Evolutionary conservation across 495 filamentous ascomycete species (phyloP), one percentile per base, ranked within the genome.

Genomic region (Hypomontagnella submonticulosa): DNA sequence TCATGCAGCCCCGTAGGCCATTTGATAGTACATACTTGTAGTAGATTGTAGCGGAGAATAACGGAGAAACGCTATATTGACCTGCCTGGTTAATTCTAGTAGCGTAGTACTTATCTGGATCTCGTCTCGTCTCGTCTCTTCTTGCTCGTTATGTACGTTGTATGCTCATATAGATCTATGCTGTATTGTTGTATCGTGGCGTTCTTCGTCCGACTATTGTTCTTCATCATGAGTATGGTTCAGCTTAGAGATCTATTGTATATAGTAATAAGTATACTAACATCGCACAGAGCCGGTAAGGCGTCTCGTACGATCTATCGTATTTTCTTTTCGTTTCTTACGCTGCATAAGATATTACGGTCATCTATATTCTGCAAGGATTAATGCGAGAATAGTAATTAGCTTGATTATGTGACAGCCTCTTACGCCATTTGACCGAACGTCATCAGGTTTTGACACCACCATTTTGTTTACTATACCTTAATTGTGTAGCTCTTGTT

Each of bases 51-150:
- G 46, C 47, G 47, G 62, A 54, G 42, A 66, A 49, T 53, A 55
- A 59, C 49, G 57, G 57, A 50, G 20, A 61, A 51, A 18, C 1
- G 57, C n/a, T 38, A 33, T 3, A 15, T 19, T 56, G 41, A 61
- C 56, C 57, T 67, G 63, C 63, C 57, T 67, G 51, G 11, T 67
- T 67, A 16, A 57, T 61, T 46, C 40, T 67, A 53, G 63, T 18
- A 43, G 37, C 18, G 63, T 60, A 56, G 56, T 12, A n/a, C n/a
- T n/a, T n/a, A 66, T 66, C 27, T 66, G 63, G 63, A 50, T 57
- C 37, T 56, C 47, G 50, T 59, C 50, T 20, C 9, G 36, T 36
- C 53, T 18, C 44, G 19, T n/a, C 40, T 40, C 18, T 18, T 30
- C 33, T 36, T 34, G 12, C 33, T 42, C 41, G 38, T 15, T 57